phyloP scores from a whole-genome alignment of 345 rosid species.

The Populus deltoides region DNA sequence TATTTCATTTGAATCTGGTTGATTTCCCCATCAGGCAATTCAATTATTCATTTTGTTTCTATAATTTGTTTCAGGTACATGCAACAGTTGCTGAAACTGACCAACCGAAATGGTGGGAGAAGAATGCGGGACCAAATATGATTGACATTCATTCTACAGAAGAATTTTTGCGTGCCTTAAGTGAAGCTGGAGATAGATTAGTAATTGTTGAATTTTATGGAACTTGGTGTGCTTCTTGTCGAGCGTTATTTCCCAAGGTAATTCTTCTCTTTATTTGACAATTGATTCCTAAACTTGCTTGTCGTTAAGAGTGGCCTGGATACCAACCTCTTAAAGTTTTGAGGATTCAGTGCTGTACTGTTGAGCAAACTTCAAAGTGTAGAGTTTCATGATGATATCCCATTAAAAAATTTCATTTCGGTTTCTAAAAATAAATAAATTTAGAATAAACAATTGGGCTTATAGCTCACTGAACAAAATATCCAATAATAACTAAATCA shows the following conservation, averaged over 20 bases:
- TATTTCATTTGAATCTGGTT: not conserved
- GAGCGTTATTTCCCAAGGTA: conserved; percentile 85
- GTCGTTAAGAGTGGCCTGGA: not conserved
- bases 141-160: conserved; percentile 82
- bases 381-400: not conserved
- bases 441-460: no score
- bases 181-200: conserved; percentile 73
- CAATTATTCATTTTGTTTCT: not conserved
- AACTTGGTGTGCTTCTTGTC: conserved; percentile 95
- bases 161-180: conserved; percentile 70
- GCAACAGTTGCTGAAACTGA: conserved; percentile 67
- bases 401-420: no score
- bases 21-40: not conserved
- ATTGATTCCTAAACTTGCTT: not conserved
- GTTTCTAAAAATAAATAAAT: no score
- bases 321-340: not conserved
- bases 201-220: conserved; percentile 95
- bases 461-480: no score
- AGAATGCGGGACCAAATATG: conserved; percentile 85
- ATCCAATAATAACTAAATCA: no score
- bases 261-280: not conserved
- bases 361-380: not conserved
- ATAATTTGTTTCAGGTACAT: conserved; percentile 47
- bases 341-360: not conserved
- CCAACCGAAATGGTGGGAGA: conserved; percentile 95